phyloP scores from a whole-genome alignment of 345 rosid species.

The Excoecaria cochinchinensis region DNA sequence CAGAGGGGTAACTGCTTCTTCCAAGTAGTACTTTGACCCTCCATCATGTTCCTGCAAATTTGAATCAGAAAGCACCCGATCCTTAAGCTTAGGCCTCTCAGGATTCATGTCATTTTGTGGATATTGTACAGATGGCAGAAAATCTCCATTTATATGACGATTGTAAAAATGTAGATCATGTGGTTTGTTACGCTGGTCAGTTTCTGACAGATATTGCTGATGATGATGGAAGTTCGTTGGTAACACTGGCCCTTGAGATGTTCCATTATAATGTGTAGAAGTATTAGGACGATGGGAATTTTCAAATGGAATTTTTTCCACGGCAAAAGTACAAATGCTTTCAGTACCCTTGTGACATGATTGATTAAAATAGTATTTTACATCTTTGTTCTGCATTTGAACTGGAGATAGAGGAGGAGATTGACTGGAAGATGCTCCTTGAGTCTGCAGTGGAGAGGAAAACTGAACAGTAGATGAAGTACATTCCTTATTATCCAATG shows the following conservation, averaged over 20 bases:
- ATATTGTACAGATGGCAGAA: slow-evolving; percentile 20
- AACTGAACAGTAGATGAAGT: slow-evolving; percentile 40
- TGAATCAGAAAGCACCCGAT: slow-evolving; percentile 57
- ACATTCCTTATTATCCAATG: slow-evolving; percentile 47
- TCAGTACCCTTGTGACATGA: slow-evolving; percentile 25
- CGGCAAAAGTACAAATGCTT: slow-evolving; percentile 16
- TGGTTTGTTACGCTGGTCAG: slow-evolving; percentile 29
- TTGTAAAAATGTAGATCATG: slow-evolving; percentile 35
- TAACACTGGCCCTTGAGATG: slow-evolving; percentile 34
- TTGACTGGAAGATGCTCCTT: slow-evolving; percentile 29
- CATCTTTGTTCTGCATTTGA: slow-evolving; percentile 37
- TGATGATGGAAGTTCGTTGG: slow-evolving; percentile 32
- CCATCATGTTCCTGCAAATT: slow-evolving; percentile 44
- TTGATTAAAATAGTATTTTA: slow-evolving; percentile 21
- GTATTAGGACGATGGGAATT: slow-evolving; percentile 34
- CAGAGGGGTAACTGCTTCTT: slow-evolving; percentile 31
- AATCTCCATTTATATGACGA: slow-evolving; percentile 46
- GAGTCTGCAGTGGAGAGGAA: slow-evolving; percentile 30
- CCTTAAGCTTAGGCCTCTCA: slow-evolving; percentile 37
- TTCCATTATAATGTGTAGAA: slow-evolving; percentile 32
- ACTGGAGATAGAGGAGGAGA: slow-evolving; percentile 55
- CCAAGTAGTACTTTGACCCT: slow-evolving; percentile 17
- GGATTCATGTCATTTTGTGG: slow-evolving; percentile 31
- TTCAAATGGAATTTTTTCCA: slow-evolving; percentile 30
- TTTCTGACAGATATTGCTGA: slow-evolving; percentile 36